Evolutionary conservation across 2,329 filamentous ascomycete genomes (phyloP).

Genomic region (Pestalotiopsis sp.): DNA sequence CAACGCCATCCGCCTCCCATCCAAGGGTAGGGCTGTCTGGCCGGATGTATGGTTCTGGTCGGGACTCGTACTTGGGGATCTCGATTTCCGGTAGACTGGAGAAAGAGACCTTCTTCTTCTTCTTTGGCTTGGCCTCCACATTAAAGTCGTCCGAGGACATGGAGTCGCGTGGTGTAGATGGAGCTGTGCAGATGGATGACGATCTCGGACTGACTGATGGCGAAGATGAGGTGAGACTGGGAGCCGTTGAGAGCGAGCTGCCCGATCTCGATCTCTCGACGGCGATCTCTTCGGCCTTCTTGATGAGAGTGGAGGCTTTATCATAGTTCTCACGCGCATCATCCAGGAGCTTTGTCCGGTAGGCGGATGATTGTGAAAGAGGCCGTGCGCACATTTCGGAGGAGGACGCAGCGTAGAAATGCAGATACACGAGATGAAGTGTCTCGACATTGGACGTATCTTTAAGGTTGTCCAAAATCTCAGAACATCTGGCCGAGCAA

Average conservation of each 20-base stretch:
- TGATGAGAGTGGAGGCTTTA: constrained; percentile 49
- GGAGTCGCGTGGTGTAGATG: constrained; percentile 49
- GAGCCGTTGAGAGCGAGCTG: constrained; percentile 37
- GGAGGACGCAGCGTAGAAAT: constrained; percentile 65
- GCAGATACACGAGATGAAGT: constrained; percentile 59
- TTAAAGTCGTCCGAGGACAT: constrained; percentile 27
- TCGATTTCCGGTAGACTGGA: constrained; percentile 35
- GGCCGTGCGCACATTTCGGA: constrained; percentile 58
- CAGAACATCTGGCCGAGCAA: constrained; percentile 54
- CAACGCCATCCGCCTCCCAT: constrained; percentile 43
- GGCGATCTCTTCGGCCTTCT: constrained; percentile 45
- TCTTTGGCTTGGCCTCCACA: constrained; percentile 19
- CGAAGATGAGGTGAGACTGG: constrained; percentile 48
- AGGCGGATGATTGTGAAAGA: constrained; percentile 46
- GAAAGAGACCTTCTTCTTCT: constrained; percentile 48
- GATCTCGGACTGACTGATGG: constrained; percentile 47
- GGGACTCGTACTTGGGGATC: constrained; percentile 26
- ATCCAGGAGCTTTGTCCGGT: constrained; percentile 50
- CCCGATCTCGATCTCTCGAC: constrained; percentile 37
- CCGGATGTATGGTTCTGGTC: constrained; percentile 50
- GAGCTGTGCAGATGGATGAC: constrained; percentile 41
- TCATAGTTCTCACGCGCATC: constrained; percentile 57
- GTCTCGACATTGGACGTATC: constrained; percentile 49
- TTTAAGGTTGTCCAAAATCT: constrained; percentile 53
- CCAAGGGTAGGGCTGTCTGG: constrained; percentile 65